Base-by-base conservation (phyloP, 192 early-diverging fungal genomes). In the Rhizophlyctis rosea region DNA sequence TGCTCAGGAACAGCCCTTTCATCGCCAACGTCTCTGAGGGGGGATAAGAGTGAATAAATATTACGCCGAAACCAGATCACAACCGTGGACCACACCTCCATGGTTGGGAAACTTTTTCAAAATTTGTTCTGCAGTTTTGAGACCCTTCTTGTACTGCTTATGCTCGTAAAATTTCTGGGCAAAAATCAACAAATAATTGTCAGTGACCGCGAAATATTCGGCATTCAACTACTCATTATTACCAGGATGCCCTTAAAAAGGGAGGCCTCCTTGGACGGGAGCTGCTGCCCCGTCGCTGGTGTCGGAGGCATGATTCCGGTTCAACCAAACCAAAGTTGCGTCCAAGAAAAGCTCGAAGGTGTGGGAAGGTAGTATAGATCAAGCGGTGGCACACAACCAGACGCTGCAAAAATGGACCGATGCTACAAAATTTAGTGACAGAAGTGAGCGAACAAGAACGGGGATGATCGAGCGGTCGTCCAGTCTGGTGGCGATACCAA, bases 131-230 rank as follows among this genome's bases (percentile, higher is more conserved):
- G 89, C 82, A 3, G 79, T 72, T 71, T 97, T 96, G 21, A 99
- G 72, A 11, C 94, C 96, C 62, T 91, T 93, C 73, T 95, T 95
- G 82, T 95, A 95, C 70, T 97, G 92, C 69, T 91, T 91, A 61
- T 84, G 76, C 75, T 99, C 96, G 73, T 94, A 96, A 64, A 90
- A 81, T 88, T 91, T 94, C 92, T 95, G 78, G 16, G 53, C 2
- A 29, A 44, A 5, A 31, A 54, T 24, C 18, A 65, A 27, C 4
- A 11, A 30, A 30, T 9, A 34, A 11, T 4, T 47, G n/a, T 30
- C 33, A 13, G 24, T n/a, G 21, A 3, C 11, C 3, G 51, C 3
- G 27, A 5, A 13, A 16, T 14, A n/a, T 14, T 27, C 18, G 21
- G 57, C 7, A 23, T 44, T 14, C 16, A 24, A 1, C 7, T n/a